Conservation (phyloP, 1,284 basidiomycete species). For the Porogramme epimiltina region DNA sequence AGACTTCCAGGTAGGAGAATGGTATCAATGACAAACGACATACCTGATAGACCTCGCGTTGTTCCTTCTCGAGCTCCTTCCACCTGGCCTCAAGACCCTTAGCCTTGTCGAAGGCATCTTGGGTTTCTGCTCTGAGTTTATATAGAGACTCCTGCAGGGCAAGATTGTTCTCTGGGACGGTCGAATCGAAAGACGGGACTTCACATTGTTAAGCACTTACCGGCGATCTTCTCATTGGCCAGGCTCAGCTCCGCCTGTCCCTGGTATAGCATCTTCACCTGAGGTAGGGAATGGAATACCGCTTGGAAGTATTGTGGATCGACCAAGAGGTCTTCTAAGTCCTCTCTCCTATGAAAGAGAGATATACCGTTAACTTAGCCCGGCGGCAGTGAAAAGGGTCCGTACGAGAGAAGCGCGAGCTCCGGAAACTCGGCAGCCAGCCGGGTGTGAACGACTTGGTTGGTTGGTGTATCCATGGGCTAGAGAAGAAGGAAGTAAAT, state of each 20-base stretch:
- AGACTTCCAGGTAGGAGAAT: neutral
- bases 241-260: constrained; percentile 76
- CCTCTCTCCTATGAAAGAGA: constrained; percentile 60
- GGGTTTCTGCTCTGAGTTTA: constrained; percentile 74
- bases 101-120: constrained; percentile 84
- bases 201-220: constrained; percentile 48
- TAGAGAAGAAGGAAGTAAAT: no score
- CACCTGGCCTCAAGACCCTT: constrained; percentile 78
- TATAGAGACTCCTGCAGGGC: constrained; percentile 75
- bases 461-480: constrained; percentile 9
- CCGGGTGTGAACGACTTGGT: constrained; percentile 40
- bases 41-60: constrained; percentile 86
- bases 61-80: constrained; percentile 85
- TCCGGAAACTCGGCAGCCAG: constrained; percentile 72
- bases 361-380: neutral
- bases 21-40: constrained; percentile 25
- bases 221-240: constrained; percentile 83
- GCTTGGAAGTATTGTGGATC: constrained; percentile 88
- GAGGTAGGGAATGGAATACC: constrained; percentile 75
- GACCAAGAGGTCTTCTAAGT: constrained; percentile 84
- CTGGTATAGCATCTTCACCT: constrained; percentile 73
- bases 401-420: constrained; percentile 68
- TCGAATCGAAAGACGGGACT: neutral
- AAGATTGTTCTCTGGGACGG: constrained; percentile 66
- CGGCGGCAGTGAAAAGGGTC: neutral